Conservation (phyloP, 2,329 filamentous ascomycete species). For the Didymosphaeria variabile region DNA sequence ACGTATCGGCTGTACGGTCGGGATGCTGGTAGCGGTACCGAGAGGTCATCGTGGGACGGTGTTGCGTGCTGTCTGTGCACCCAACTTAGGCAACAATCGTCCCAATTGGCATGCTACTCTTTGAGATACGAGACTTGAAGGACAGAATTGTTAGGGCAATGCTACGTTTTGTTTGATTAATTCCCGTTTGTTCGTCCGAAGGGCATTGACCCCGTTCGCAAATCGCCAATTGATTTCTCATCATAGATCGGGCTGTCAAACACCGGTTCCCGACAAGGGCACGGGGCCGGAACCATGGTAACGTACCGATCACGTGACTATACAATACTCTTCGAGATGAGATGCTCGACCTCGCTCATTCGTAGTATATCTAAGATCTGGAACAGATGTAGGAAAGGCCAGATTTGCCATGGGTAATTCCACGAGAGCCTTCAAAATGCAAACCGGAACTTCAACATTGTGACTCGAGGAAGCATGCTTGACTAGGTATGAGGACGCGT, state of each 20-base stretch:
- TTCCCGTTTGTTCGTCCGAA: conserved; percentile 14
- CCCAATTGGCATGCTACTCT: not conserved
- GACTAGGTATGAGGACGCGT: no score
- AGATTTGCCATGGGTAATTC: no score
- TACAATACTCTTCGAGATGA: no score
- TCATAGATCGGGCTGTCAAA: conserved; percentile 6
- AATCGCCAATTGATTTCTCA: conserved; percentile 7
- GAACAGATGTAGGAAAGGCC: no score
- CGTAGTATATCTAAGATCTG: no score
- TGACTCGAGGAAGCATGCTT: no score
- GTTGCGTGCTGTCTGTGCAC: conserved; percentile 41
- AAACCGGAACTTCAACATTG: no score
- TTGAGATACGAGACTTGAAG: not conserved
- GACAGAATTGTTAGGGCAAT: no score
- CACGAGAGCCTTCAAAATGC: no score
- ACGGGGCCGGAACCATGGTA: not conserved
- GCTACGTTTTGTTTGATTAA: not conserved
- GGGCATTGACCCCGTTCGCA: not conserved
- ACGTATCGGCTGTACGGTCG: conserved; percentile 14
- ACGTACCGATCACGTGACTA: conserved; percentile 4
- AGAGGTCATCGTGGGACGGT: conserved; percentile 31
- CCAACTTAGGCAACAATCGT: conserved; percentile 8
- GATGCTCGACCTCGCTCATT: no score
- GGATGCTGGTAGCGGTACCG: conserved; percentile 17
- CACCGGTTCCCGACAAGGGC: conserved; percentile 1